These are phyloP conservation scores for Daldinia concentrica DNA, from an alignment of 495 filamentous ascomycete species.

Conservation along the genomic window DNA sequence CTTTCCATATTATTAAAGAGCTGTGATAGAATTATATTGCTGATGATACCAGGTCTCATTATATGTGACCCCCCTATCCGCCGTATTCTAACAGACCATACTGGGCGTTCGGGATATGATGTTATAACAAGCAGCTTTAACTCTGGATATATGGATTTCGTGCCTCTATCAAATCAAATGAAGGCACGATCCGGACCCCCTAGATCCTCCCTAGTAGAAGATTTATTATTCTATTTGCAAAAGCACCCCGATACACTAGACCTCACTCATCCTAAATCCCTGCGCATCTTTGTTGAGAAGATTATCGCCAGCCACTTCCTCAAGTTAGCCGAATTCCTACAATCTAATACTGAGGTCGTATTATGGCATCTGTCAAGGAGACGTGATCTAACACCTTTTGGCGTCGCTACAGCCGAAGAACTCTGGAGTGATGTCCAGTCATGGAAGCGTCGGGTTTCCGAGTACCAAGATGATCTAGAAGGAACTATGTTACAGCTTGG, in stretches of 20 bases:
- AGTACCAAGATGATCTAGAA: neutral
- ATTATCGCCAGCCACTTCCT: slow-evolving; percentile 6
- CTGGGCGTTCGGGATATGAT: neutral
- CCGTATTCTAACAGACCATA: neutral
- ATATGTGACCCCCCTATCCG: slow-evolving; percentile 8
- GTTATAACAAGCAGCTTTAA: neutral
- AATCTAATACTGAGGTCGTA: neutral
- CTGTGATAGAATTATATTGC: neutral
- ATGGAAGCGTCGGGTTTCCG: slow-evolving; percentile 1
- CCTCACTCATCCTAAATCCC: neutral
- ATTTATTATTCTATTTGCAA: neutral
- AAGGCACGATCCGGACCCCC: neutral
- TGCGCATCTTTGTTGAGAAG: neutral
- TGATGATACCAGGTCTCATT: neutral
- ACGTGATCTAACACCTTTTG: neutral
- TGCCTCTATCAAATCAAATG: neutral
- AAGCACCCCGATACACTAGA: neutral
- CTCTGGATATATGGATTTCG: slow-evolving; percentile 1
- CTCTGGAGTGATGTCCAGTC: slow-evolving; percentile 5
- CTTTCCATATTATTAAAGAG: too few species aligned
- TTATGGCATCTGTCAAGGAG: slow-evolving; percentile 1
- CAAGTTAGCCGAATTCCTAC: neutral
- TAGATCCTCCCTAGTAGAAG: neutral
- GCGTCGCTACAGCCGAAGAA: neutral
- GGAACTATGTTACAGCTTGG: slow-evolving; percentile 6